Conservation (phyloP, 805 yeast genomes). For the Clavispora carvajalis region DNA sequence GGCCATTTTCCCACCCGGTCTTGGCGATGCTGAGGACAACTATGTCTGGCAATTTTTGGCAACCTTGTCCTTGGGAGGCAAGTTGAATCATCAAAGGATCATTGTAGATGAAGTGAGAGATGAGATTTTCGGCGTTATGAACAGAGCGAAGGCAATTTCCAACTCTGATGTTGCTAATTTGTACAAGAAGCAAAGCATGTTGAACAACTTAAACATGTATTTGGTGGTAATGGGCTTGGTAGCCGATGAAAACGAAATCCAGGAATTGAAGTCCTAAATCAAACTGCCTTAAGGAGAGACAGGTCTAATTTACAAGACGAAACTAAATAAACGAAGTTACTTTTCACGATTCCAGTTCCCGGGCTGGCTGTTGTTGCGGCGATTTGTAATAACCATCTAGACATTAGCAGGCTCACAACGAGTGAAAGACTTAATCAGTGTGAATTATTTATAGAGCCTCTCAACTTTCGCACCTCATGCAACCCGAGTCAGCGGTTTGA, state of each 20-base stretch:
- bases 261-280: constrained; percentile 47
- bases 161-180: constrained; percentile 42
- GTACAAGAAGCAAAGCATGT: constrained; percentile 50
- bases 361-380: too few species aligned
- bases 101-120: constrained; percentile 93
- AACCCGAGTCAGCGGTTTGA: too few species aligned
- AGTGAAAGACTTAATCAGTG: too few species aligned
- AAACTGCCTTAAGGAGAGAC: background rate
- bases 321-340: background rate
- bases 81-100: constrained; percentile 83
- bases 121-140: constrained; percentile 85
- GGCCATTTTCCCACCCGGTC: constrained; percentile 72
- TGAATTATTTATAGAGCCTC: too few species aligned
- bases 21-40: constrained; percentile 48
- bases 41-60: constrained; percentile 98
- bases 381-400: too few species aligned
- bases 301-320: too few species aligned
- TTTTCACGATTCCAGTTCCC: too few species aligned
- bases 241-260: constrained; percentile 84
- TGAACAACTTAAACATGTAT: constrained; percentile 82
- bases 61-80: constrained; percentile 86
- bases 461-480: too few species aligned
- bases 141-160: constrained; percentile 61
- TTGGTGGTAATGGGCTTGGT: constrained; percentile 94
- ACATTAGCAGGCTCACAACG: too few species aligned